Conservation (phyloP, 2,329 filamentous ascomycete species). For the Talaromyces sp. region DNA sequence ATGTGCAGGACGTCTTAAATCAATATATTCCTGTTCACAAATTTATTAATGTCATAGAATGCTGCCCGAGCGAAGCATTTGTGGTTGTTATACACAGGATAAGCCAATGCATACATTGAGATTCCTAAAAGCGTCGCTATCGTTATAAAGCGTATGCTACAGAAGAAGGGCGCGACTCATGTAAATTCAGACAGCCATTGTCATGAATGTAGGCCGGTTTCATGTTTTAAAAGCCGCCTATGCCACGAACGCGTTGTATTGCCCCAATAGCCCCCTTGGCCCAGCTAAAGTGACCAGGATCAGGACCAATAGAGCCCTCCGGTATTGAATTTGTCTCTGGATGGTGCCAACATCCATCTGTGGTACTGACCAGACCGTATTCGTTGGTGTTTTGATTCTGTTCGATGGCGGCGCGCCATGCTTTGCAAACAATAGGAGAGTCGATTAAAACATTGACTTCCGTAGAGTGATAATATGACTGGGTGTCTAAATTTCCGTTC, state of each 20-base stretch:
- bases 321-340: constrained; percentile 40
- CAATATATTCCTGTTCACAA: not conserved
- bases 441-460: constrained; percentile 75
- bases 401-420: constrained; percentile 58
- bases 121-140: too few relatives aligned
- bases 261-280: constrained; percentile 54
- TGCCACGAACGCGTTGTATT: constrained; percentile 53
- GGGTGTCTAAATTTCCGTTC: constrained; percentile 75
- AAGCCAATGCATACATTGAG: too few relatives aligned
- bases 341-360: constrained; percentile 61
- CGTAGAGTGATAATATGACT: constrained; percentile 72
- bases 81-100: too few relatives aligned
- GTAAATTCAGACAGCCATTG: not conserved
- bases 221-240: constrained; percentile 46
- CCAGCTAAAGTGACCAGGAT: constrained; percentile 55
- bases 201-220: not conserved
- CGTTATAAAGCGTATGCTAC: too few relatives aligned
- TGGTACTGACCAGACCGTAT: constrained; percentile 50
- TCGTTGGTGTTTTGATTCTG: constrained; percentile 62
- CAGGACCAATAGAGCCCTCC: constrained; percentile 46
- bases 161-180: not conserved
- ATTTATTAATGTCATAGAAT: too few relatives aligned
- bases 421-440: constrained; percentile 52
- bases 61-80: too few relatives aligned
- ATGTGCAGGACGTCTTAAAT: too few relatives aligned